Base-by-base conservation (phyloP, 2,329 filamentous ascomycete genomes). In the Byssochlamys sp. region DNA sequence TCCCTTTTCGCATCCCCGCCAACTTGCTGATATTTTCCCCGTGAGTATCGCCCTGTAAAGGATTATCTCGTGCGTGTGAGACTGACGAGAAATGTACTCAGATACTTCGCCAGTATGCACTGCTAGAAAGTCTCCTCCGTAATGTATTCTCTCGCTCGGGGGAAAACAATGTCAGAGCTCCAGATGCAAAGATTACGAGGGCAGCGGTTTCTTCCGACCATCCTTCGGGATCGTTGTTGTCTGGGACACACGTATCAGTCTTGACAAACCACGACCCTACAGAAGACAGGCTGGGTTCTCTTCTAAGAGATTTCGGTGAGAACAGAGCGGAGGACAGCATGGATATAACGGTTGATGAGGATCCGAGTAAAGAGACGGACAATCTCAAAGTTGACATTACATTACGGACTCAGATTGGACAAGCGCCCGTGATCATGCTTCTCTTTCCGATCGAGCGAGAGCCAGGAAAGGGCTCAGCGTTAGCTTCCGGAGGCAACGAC, bases 241-340 rank as follows among this genome's bases (percentile, higher is more conserved):
- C 62, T 48, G 57, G 58, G 4, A 45, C 12, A 14, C 39, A 60
- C 6, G 48, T 66, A 26, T 66, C 65, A 14, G 60, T 65, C 1
- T 55, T 73, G 39, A 76, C 81, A 61, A 74, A 81, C 55, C 66
- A 71, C 27, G 69, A 75, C 45, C 65, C 69, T 3, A 70, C 69
- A 24, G 66, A 73, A 14, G 75, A 77, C 0, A 86, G 88, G 66
- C 81, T 84, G 58, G 74, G 78, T 24, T 78, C 77, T 11, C 77
- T 92, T 19, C 76, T 76, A 26, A 61, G 62, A 1, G 35, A 28
- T 31, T 4, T 14, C 39, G 6, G 3, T 45, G n/a, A 2, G 39
- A 19, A 19, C 39, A 19, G n/a, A 4, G 6, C 39, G 2, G n/a
- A 28, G 25, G 27, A 51, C 24, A 28, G 25, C 24, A 28, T 51